Evolutionary conservation across 345 rosid genomes (phyloP).

Genomic region (Ceriops zippeliana): DNA sequence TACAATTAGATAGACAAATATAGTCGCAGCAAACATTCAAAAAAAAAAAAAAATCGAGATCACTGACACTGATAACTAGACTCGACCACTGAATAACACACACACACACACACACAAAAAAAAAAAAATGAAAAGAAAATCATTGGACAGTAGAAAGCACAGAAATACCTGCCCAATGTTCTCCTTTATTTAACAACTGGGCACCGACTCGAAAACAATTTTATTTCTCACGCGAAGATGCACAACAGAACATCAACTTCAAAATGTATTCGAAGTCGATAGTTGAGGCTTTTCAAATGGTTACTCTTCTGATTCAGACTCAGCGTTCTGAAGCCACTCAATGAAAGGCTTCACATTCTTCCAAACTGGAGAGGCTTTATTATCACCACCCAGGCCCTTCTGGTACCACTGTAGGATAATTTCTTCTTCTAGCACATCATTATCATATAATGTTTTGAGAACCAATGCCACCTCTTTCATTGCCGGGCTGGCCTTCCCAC

Average conservation of each 20-base stretch:
- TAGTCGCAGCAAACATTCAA: no score
- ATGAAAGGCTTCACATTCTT: conserved; percentile 67
- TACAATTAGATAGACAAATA: no score
- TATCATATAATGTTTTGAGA: conserved; percentile 63
- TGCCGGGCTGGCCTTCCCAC: conserved; percentile 36
- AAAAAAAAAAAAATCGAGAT: no score
- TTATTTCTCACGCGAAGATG: background rate
- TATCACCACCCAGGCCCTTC: conserved; percentile 49
- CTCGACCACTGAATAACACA: background rate
- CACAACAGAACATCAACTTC: background rate
- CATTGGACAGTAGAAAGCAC: background rate
- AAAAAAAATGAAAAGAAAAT: no score
- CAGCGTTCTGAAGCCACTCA: conserved; percentile 87
- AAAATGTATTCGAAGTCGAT: background rate
- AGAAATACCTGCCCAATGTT: background rate
- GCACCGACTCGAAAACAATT: background rate
- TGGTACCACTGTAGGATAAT: conserved; percentile 63
- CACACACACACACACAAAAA: no score
- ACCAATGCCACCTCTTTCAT: conserved; percentile 63
- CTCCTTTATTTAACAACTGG: background rate
- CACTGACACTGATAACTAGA: no score
- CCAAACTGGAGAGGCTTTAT: conserved; percentile 52
- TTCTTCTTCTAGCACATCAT: conserved; percentile 78
- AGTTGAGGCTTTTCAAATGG: background rate
- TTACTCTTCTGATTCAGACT: conserved; percentile 76